Percentiles rank a stretch among this genome's conserved stretches.
Conservation (phyloP, 208 protist species). For the Naegleria fowleri region DNA sequence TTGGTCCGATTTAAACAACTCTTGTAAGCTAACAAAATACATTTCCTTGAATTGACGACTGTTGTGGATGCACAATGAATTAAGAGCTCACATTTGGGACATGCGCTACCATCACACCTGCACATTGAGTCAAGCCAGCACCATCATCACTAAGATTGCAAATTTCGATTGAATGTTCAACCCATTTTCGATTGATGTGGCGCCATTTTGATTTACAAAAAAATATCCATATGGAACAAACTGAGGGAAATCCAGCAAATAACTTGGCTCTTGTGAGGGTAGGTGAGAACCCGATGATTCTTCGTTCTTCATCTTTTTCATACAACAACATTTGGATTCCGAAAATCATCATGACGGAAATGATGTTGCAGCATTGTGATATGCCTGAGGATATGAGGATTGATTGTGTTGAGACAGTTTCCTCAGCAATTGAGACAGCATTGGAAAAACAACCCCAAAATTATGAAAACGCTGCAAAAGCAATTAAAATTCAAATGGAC, state of each 20-base stretch:
- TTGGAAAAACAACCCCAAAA: slow-evolving; percentile 71
- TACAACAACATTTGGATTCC: not conserved
- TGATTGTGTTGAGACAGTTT: slow-evolving; percentile 82
- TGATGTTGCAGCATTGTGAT: slow-evolving; percentile 83
- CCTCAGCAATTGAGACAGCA: slow-evolving; percentile 69
- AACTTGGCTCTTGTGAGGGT: not conserved
- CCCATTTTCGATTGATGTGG: no score
- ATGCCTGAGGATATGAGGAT: slow-evolving; percentile 88
- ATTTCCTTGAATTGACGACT: no score
- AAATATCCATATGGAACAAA: no score
- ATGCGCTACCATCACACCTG: no score
- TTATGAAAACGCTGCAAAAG: slow-evolving; percentile 82
- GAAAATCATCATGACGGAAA: no score
- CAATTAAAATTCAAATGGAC: slow-evolving; percentile 87
- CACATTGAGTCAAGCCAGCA: no score
- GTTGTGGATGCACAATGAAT: no score
- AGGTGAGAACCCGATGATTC: not conserved
- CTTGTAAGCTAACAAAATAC: no score
- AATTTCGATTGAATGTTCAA: no score
- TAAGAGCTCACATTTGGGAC: no score
- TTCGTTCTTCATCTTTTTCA: not conserved
- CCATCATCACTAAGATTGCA: no score
- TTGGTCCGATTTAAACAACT: no score
- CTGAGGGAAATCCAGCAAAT: not conserved
- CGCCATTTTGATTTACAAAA: not conserved